Evolutionary conservation across 345 rosid genomes (phyloP).

Genomic region (Gossypium mustelinum): DNA sequence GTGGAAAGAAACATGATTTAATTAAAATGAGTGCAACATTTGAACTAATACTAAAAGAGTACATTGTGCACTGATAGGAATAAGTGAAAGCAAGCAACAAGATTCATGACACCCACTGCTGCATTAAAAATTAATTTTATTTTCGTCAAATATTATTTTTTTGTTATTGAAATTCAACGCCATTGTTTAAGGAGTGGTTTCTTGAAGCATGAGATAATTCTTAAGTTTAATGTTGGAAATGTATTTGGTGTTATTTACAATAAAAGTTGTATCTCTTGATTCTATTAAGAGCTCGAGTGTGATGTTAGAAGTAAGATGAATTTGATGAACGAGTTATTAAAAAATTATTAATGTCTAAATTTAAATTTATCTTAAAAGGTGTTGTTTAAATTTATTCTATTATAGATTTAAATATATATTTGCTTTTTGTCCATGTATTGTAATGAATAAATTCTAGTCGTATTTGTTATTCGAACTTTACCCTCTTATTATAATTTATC

Average conservation of each 20-base stretch:
- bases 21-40: not conserved
- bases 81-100: not conserved
- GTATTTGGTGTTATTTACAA: no score
- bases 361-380: no score
- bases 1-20: not conserved
- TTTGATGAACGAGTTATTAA: not conserved
- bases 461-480: no score
- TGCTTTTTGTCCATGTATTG: no score
- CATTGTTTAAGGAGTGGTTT: not conserved
- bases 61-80: not conserved
- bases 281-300: not conserved
- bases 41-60: slow-evolving; percentile 1
- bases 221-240: not conserved
- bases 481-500: no score
- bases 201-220: not conserved
- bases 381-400: no score
- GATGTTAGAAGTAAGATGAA: not conserved
- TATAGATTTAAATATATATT: no score
- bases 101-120: not conserved
- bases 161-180: not conserved
- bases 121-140: not conserved
- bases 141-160: slow-evolving; percentile 3
- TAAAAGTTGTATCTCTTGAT: no score
- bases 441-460: no score
- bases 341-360: not conserved